These are phyloP conservation scores for Rosa multiflora DNA, from an alignment of 306 rosid species.

Conservation along the genomic window DNA sequence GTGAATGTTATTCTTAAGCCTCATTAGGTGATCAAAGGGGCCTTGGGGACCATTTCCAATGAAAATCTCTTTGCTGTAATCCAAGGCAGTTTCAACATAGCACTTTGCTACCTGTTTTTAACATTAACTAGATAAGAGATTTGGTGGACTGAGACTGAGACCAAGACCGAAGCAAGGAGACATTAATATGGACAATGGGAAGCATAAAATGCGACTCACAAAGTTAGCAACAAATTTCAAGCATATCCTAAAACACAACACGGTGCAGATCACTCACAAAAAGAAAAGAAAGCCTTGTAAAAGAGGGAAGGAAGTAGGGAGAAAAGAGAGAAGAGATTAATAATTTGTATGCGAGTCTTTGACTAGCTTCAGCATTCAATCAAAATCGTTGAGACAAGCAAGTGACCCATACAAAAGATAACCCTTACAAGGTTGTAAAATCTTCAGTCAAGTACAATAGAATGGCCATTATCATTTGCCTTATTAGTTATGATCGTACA, in stretches of 20 bases:
- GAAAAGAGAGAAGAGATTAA: not conserved
- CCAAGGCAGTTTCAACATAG: constrained; percentile 65
- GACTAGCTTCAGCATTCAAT: not conserved
- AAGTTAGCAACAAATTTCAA: not conserved
- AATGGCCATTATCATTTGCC: not conserved
- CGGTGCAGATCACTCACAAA: not conserved
- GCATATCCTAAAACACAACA: constrained; percentile 3
- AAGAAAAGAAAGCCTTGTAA: not conserved
- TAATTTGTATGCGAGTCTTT: not conserved
- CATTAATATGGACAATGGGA: not conserved
- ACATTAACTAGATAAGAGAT: constrained; percentile 17
- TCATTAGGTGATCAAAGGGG: constrained; percentile 77
- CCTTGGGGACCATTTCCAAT: constrained; percentile 90
- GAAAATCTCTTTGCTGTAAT: constrained; percentile 65
- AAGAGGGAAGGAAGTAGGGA: not conserved
- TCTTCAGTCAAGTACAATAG: not conserved
- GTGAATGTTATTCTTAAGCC: constrained; percentile 45
- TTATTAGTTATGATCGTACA: not conserved
- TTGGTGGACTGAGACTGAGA: not conserved
- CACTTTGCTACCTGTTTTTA: constrained; percentile 63
- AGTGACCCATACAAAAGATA: not conserved
- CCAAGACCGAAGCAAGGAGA: not conserved
- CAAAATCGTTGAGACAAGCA: not conserved
- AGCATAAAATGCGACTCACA: not conserved
- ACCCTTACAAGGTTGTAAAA: not conserved